Evolutionary conservation across 192 early-diverging fungal genomes (phyloP).

Genomic region (Mortierella antarctica): DNA sequence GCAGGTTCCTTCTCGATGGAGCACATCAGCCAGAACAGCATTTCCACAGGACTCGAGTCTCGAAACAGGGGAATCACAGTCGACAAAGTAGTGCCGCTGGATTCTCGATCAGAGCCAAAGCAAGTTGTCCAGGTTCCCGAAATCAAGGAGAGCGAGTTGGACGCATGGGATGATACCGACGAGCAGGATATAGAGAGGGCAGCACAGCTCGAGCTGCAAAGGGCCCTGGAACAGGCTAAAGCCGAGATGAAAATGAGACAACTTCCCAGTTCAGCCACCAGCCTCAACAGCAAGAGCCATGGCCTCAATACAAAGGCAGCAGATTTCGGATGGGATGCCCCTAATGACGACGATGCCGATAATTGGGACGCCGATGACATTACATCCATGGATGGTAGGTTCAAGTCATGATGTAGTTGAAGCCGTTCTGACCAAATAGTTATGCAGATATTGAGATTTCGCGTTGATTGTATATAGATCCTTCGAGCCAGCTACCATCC

Average conservation of each 20-base stretch:
- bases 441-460: too few species aligned
- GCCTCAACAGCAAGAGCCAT: background rate
- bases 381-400: slow-evolving; percentile 27
- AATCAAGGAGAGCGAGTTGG: background rate
- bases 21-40: slow-evolving; percentile 6
- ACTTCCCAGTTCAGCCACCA: background rate
- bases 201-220: slow-evolving; percentile 30
- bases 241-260: slow-evolving; percentile 41
- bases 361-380: slow-evolving; percentile 40
- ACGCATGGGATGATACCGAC: background rate
- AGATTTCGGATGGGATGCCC: slow-evolving; percentile 37
- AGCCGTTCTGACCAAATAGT: background rate
- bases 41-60: background rate
- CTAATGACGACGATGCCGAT: slow-evolving; percentile 33
- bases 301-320: background rate
- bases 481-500: slow-evolving; percentile 14
- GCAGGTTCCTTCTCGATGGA: slow-evolving; percentile 32
- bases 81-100: background rate
- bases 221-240: slow-evolving; percentile 44
- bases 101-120: background rate
- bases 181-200: background rate
- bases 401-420: background rate
- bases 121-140: background rate
- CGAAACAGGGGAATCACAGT: background rate
- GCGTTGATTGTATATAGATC: background rate